These are phyloP conservation scores for Mortierella claussenii DNA, from an alignment of 192 early-diverging fungal genomes.

Conservation along the genomic window DNA sequence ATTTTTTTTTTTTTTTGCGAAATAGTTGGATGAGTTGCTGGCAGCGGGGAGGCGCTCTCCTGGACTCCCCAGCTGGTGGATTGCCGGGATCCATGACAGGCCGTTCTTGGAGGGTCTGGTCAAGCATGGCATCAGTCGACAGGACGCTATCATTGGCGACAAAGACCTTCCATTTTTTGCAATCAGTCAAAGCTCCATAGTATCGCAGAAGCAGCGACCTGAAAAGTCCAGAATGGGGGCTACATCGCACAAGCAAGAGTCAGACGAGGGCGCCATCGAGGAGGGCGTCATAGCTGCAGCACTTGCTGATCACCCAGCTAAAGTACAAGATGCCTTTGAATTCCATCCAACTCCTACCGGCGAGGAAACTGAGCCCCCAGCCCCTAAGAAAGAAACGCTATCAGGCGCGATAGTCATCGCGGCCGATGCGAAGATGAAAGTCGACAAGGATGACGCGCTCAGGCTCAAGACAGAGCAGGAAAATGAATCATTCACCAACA, in stretches of 20 bases:
- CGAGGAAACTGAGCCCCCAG: background rate
- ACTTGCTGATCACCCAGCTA: background rate
- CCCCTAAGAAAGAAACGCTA: background rate
- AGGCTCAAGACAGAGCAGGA: background rate
- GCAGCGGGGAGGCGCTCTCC: constrained; percentile 59
- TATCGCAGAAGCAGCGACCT: constrained; percentile 11
- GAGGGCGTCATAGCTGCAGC: constrained; percentile 17
- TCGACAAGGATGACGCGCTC: background rate
- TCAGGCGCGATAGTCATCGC: background rate
- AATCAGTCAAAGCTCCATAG: constrained; percentile 43
- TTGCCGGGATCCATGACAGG: constrained; percentile 70
- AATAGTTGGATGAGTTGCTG: constrained; percentile 58
- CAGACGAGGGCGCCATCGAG: background rate
- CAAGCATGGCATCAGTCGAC: constrained; percentile 74
- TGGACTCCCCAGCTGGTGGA: constrained; percentile 79
- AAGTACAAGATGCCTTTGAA: background rate
- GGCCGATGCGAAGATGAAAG: background rate
- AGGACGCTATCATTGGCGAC: constrained; percentile 73
- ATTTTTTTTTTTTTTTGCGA: no score
- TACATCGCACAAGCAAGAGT: constrained; percentile 7
- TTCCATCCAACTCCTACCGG: background rate
- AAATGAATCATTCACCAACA: background rate
- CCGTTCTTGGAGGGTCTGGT: constrained; percentile 75
- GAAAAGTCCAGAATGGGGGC: no score
- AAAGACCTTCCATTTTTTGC: constrained; percentile 59